A percentile compares a stretch with the other conserved stretches of the same genome.
These are phyloP conservation scores for Oldenlandia corymbosa DNA, from an alignment of 257 asterid genomes.

Conservation along the genomic window DNA sequence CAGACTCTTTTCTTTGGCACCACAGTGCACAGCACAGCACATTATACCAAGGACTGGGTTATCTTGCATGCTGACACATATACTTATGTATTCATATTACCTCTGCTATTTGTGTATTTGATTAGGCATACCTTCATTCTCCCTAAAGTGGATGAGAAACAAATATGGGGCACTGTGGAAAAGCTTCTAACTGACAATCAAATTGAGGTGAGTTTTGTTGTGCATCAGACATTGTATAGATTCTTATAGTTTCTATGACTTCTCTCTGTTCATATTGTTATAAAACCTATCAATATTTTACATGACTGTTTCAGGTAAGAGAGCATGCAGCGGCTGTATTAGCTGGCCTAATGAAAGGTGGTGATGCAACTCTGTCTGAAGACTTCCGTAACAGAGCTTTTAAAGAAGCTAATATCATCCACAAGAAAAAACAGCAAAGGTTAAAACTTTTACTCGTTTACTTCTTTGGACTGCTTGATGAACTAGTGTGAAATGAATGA, in stretches of 20 bases:
- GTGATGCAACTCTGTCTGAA: constrained; percentile 59
- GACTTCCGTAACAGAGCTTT: constrained; percentile 84
- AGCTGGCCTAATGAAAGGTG: constrained; percentile 95
- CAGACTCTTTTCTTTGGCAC: neutral
- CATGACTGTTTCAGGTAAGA: constrained; percentile 52
- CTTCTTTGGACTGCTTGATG: constrained; percentile 13
- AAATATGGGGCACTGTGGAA: constrained; percentile 85
- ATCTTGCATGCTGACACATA: neutral
- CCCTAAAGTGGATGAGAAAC: constrained; percentile 55
- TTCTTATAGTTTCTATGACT: neutral
- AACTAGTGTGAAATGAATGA: neutral
- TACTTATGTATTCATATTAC: neutral
- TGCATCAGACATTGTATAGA: constrained; percentile 2
- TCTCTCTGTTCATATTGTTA: neutral
- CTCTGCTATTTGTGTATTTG: constrained; percentile 9
- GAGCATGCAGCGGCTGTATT: constrained; percentile 99
- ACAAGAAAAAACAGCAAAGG: constrained; percentile 73
- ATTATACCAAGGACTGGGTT: neutral
- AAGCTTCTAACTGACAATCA: constrained; percentile 79
- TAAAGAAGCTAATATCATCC: constrained; percentile 57
- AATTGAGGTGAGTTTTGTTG: constrained; percentile 67
- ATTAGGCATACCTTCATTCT: constrained; percentile 87
- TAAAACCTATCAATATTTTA: neutral
- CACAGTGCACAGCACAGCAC: neutral
- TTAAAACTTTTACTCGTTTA: constrained; percentile 16